A percentile compares a stretch with the other conserved stretches of the same genome.
Evolutionary conservation across 306 rosid genomes (phyloP).

Genomic region (Argentina anserina): DNA sequence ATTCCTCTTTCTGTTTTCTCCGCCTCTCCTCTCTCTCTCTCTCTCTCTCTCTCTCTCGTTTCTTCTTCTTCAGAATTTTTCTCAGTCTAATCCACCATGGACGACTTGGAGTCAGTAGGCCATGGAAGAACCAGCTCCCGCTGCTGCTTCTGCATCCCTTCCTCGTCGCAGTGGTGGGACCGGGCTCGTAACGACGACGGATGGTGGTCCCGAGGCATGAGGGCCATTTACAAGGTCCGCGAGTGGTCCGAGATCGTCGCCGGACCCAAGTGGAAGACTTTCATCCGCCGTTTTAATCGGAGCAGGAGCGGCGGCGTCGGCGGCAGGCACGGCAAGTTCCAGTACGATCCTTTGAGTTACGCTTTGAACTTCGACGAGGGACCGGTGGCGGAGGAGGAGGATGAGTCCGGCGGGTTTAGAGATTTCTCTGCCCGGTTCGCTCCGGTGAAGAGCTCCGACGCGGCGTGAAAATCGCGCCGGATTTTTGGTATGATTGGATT

Average conservation of each 20-base stretch:
- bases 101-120: slow-evolving; percentile 36
- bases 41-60: neutral
- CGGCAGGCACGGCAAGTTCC: slow-evolving; percentile 50
- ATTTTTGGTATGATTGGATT: neutral
- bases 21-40: too few relatives aligned
- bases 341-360: slow-evolving; percentile 84
- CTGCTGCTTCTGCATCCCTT: slow-evolving; percentile 62
- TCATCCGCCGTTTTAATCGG: slow-evolving; percentile 69
- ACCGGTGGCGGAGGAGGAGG: slow-evolving; percentile 39
- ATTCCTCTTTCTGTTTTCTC: neutral
- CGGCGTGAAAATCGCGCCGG: slow-evolving; percentile 27
- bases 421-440: slow-evolving; percentile 82
- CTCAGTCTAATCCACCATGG: slow-evolving; percentile 11
- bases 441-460: slow-evolving; percentile 12
- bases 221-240: slow-evolving; percentile 60
- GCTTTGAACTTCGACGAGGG: slow-evolving; percentile 90
- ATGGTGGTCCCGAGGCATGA: slow-evolving; percentile 70
- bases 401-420: slow-evolving; percentile 32
- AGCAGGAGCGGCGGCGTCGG: slow-evolving; percentile 27
- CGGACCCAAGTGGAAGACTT: slow-evolving; percentile 94
- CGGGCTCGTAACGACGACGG: slow-evolving; percentile 42
- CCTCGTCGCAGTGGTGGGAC: slow-evolving; percentile 63
- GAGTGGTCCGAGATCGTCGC: slow-evolving; percentile 96
- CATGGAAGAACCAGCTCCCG: slow-evolving; percentile 32
- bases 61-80: neutral